phyloP scores from a whole-genome alignment of 2,329 filamentous ascomycete species.

The Colletotrichum tanaceti region DNA sequence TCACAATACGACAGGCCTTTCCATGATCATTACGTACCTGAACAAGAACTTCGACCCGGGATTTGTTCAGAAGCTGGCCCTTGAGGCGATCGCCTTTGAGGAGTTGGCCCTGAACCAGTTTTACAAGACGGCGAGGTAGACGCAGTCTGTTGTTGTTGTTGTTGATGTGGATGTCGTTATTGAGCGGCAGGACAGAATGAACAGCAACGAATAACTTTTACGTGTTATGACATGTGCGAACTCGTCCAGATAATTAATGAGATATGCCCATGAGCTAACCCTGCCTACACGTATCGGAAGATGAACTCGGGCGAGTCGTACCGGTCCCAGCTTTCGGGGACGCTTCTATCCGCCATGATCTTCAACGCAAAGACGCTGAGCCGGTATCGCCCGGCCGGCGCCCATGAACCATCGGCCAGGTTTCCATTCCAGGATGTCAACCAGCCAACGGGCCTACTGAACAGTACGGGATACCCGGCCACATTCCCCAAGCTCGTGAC shows the following conservation, averaged over 20 bases:
- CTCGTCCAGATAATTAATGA: not conserved
- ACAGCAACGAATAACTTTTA: not conserved
- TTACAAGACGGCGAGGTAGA: slow-evolving; percentile 25
- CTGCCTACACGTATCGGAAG: slow-evolving; percentile 54
- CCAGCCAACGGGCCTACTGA: slow-evolving; percentile 26
- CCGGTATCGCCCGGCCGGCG: slow-evolving; percentile 61
- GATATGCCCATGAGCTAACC: not conserved
- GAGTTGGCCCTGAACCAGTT: slow-evolving; percentile 35
- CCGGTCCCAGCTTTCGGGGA: slow-evolving; percentile 42
- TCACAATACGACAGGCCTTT: not conserved
- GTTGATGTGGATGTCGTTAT: too few relatives aligned
- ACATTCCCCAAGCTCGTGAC: slow-evolving; percentile 26
- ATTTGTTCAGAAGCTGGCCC: slow-evolving; percentile 28
- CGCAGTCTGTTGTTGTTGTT: too few relatives aligned
- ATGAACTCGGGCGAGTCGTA: slow-evolving; percentile 55
- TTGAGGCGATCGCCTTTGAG: slow-evolving; percentile 19
- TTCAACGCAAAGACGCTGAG: slow-evolving; percentile 47
- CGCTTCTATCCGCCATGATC: slow-evolving; percentile 35
- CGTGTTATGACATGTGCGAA: too few relatives aligned
- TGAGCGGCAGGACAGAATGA: too few relatives aligned
- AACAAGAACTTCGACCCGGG: slow-evolving; percentile 33
- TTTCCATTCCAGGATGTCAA: slow-evolving; percentile 57
- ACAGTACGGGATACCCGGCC: slow-evolving; percentile 25
- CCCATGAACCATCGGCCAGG: slow-evolving; percentile 60
- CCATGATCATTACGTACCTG: slow-evolving; percentile 32